Conservation (phyloP, 441 rosid species). For the Gossypium aridum region DNA sequence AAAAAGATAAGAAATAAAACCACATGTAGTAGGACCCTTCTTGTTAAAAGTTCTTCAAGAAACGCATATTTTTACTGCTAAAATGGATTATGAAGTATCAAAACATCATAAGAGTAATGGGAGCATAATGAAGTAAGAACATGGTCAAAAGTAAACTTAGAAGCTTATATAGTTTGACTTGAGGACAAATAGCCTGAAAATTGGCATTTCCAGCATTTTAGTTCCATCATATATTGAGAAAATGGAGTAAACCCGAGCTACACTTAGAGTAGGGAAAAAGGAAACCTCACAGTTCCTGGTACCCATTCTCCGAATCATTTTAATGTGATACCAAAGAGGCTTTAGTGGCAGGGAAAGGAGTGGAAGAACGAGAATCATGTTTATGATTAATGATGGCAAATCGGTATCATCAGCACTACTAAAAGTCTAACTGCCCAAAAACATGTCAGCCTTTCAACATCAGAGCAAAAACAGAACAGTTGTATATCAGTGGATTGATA, state of each 20-base stretch:
- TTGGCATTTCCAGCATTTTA: constrained; percentile 2
- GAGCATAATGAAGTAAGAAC: not conserved
- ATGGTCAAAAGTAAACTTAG: not conserved
- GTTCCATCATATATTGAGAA: not conserved
- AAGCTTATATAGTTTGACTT: not conserved
- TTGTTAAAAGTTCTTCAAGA: not conserved
- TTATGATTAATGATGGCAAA: not conserved
- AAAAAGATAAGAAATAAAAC: not conserved
- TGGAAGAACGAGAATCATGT: not conserved
- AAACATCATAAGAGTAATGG: not conserved
- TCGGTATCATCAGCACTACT: not conserved
- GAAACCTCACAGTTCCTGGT: not conserved
- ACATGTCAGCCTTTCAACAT: not conserved
- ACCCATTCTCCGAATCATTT: not conserved
- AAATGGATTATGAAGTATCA: not conserved
- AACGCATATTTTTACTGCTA: not conserved
- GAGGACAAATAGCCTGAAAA: not conserved
- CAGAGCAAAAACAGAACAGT: not conserved
- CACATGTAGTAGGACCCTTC: not conserved
- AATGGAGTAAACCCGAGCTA: not conserved
- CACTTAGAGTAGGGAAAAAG: not conserved
- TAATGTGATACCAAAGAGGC: not conserved
- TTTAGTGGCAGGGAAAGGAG: not conserved
- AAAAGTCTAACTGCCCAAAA: not conserved
- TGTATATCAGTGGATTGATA: not conserved